Conservation (phyloP, 108 stramenopile genomes). For the Asterionellopsis glacialis region DNA sequence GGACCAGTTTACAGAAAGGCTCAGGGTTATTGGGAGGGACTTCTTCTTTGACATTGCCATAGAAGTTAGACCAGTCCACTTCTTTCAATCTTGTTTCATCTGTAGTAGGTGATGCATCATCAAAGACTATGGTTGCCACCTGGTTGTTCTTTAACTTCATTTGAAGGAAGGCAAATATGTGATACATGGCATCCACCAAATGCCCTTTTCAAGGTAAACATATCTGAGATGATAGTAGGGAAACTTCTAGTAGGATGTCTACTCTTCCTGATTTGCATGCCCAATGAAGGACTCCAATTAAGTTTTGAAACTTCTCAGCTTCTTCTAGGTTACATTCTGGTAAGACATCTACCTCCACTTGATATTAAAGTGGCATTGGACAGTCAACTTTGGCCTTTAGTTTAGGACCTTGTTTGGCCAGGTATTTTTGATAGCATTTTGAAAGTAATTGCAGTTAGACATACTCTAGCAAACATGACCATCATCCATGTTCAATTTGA, state of each 20-base stretch:
- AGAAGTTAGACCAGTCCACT: constrained; percentile 7
- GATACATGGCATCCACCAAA: too few species aligned
- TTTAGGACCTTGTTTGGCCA: neutral
- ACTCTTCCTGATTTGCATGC: constrained; percentile 33
- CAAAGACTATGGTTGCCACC: too few species aligned
- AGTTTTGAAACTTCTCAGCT: constrained; percentile 11
- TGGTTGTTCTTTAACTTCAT: too few species aligned
- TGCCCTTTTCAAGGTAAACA: too few species aligned
- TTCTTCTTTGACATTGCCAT: constrained; percentile 12
- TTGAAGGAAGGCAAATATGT: too few species aligned
- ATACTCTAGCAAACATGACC: neutral
- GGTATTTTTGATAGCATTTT: neutral
- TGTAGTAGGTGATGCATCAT: too few species aligned
- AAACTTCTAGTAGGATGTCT: constrained; percentile 34
- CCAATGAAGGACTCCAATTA: constrained; percentile 44
- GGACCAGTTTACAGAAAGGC: constrained; percentile 24
- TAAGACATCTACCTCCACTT: constrained; percentile 21
- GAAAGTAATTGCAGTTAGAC: neutral
- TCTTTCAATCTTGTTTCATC: too few species aligned
- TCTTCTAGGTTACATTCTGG: constrained; percentile 6
- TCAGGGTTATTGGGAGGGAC: constrained; percentile 13
- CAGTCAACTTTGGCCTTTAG: neutral
- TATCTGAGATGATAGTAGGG: constrained; percentile 6
- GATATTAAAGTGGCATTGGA: constrained; percentile 12
- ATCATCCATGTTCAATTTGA: neutral